These are phyloP conservation scores for Gaertneriomyces semiglobifer DNA, from an alignment of 192 early-diverging fungal genomes.

Conservation along the genomic window DNA sequence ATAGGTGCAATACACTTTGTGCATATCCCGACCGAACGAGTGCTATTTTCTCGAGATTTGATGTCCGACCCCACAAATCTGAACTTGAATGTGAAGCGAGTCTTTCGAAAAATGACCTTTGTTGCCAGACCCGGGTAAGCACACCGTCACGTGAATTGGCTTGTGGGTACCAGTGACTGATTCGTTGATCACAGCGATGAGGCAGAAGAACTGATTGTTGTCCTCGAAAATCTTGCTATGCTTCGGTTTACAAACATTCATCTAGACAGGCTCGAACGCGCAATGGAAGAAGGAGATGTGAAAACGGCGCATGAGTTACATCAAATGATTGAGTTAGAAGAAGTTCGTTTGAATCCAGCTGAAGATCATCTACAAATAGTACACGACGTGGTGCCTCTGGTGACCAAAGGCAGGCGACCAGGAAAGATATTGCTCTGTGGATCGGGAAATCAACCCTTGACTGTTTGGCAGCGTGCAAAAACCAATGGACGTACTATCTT, in stretches of 20 bases:
- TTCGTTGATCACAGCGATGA: not conserved
- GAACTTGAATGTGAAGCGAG: conserved; percentile 10
- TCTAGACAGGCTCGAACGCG: conserved; percentile 16
- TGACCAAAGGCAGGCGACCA: conserved; percentile 12
- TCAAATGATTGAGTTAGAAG: conserved; percentile 22
- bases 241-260: conserved; percentile 36
- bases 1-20: conserved; percentile 33
- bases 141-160: not conserved
- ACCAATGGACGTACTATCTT: conserved; percentile 9
- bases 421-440: conserved; percentile 13
- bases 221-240: conserved; percentile 21
- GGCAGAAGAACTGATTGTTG: conserved; percentile 32
- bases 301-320: conserved; percentile 14
- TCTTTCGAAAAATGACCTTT: not conserved
- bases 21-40: conserved; percentile 22
- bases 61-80: conserved; percentile 6
- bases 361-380: not conserved
- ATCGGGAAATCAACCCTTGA: conserved; percentile 26
- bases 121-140: not conserved
- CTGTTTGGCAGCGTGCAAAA: conserved; percentile 25
- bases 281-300: conserved; percentile 13
- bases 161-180: not conserved
- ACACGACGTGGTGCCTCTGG: conserved; percentile 7
- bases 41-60: conserved; percentile 26
- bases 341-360: conserved; percentile 22